Evolutionary conservation across 805 yeast species (phyloP).

Genomic region (Pichia thaimueangensis): DNA sequence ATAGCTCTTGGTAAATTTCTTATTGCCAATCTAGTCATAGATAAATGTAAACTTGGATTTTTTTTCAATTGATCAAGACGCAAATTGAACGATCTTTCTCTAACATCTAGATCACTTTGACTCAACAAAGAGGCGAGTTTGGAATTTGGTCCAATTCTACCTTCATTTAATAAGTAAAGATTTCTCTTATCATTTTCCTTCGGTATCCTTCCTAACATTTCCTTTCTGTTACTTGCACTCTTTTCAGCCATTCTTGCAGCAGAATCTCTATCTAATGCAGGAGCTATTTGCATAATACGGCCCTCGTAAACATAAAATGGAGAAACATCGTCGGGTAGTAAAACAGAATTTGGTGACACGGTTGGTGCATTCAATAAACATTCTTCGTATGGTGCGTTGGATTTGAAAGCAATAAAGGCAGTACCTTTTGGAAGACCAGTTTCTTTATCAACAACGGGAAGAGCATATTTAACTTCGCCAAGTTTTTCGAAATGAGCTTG

Average conservation of each 20-base stretch:
- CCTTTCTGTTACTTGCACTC: constrained; percentile 67
- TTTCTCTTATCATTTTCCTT: constrained; percentile 79
- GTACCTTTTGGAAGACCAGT: constrained; percentile 90
- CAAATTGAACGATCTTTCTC: constrained; percentile 80
- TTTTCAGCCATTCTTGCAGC: constrained; percentile 71
- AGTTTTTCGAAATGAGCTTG: constrained; percentile 73
- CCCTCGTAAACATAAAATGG: constrained; percentile 90
- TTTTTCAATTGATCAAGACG: constrained; percentile 86
- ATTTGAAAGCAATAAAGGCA: constrained; percentile 83
- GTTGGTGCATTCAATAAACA: constrained; percentile 80
- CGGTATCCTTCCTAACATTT: constrained; percentile 72
- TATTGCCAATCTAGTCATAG: constrained; percentile 91
- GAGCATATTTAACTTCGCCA: constrained; percentile 86
- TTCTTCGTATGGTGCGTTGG: constrained; percentile 52
- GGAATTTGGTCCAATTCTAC: constrained; percentile 77
- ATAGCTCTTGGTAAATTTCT: constrained; percentile 91
- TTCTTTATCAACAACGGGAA: constrained; percentile 82
- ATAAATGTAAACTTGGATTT: constrained; percentile 85
- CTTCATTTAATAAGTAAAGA: constrained; percentile 84
- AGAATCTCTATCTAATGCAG: constrained; percentile 81
- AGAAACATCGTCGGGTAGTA: constrained; percentile 88
- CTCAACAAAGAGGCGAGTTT: constrained; percentile 66
- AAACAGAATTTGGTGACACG: constrained; percentile 48
- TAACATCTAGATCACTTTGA: constrained; percentile 69
- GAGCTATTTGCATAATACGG: constrained; percentile 73